Conservation (phyloP, 345 rosid species). For the Brassica napus region Da-Ae NC_063442.1:44620001-44620500, state of each 20-base stretch:
- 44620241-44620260: no score
- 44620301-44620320: no score
- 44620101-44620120: background rate
- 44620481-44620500: background rate
- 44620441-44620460: background rate
- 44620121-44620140: background rate
- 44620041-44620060: constrained; percentile 54
- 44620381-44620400: constrained; percentile 8
- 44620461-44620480: background rate
- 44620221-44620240: no score
- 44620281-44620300: no score
- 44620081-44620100: background rate
- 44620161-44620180: no score
- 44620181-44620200: no score
- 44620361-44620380: background rate
- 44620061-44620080: background rate
- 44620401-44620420: constrained; percentile 31
- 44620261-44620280: no score
- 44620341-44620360: background rate
- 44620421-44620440: background rate
- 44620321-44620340: background rate
- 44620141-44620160: no score
- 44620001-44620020: constrained; percentile 45
- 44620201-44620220: no score
- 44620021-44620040: constrained; percentile 60